These are phyloP conservation scores for Penicillium cataractarum DNA, from an alignment of 495 filamentous ascomycete genomes.

Conservation along the genomic window DNA sequence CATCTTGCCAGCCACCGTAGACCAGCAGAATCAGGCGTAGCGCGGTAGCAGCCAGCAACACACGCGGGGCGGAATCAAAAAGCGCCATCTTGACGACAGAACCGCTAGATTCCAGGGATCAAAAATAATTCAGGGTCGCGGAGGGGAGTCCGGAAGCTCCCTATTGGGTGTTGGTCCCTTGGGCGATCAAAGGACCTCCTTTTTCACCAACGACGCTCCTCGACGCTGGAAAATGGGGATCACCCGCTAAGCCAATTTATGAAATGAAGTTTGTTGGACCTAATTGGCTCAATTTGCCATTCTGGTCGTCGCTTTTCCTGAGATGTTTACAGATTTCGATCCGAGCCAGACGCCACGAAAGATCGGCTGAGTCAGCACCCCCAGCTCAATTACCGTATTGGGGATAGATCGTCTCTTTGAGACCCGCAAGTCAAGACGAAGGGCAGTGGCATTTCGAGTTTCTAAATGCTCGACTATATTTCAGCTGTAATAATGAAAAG, in stretches of 20 bases:
- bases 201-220: background rate
- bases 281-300: slow-evolving; percentile 5
- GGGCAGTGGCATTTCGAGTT: too few relatives aligned
- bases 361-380: slow-evolving; percentile 20
- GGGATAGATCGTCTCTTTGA: background rate
- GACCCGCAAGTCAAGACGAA: background rate
- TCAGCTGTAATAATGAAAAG: too few relatives aligned
- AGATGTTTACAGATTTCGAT: slow-evolving; percentile 18
- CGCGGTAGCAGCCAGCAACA: slow-evolving; percentile 69
- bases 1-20: slow-evolving; percentile 91
- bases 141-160: background rate
- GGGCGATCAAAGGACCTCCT: background rate
- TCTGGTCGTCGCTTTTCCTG: background rate
- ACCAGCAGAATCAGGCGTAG: slow-evolving; percentile 73
- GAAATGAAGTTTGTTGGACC: background rate
- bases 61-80: slow-evolving; percentile 49
- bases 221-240: background rate
- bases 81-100: slow-evolving; percentile 29
- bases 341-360: background rate
- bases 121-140: background rate
- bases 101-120: background rate
- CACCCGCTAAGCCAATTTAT: background rate
- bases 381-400: background rate
- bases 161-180: background rate
- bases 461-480: too few relatives aligned